Evolutionary conservation across 768 basidiomycete species (phyloP).

Genomic region (Galerina marginata): DNA sequence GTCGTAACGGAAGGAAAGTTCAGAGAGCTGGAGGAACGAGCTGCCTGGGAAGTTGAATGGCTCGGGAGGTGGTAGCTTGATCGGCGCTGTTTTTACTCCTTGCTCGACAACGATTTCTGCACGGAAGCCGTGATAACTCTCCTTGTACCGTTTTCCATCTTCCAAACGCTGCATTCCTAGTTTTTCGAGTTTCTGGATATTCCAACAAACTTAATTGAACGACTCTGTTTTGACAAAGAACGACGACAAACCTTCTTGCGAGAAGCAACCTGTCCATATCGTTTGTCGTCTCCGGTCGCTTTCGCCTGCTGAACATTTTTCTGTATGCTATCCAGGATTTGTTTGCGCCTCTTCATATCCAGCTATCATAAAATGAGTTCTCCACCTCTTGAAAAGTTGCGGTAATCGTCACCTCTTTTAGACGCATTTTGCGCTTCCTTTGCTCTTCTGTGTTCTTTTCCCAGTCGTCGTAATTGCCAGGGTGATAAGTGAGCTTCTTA

Average conservation of each 20-base stretch:
- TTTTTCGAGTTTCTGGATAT: constrained; percentile 33
- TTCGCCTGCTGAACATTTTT: constrained; percentile 55
- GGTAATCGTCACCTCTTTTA: constrained; percentile 41
- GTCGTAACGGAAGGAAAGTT: constrained; percentile 37
- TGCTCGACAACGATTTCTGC: constrained; percentile 41
- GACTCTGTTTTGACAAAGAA: neutral
- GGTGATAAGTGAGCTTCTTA: constrained; percentile 56
- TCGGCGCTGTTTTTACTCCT: constrained; percentile 38
- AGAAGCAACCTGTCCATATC: constrained; percentile 54
- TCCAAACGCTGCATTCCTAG: constrained; percentile 39
- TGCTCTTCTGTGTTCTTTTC: constrained; percentile 51
- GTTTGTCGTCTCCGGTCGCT: constrained; percentile 67
- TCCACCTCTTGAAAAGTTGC: neutral
- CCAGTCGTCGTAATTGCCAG: constrained; percentile 59
- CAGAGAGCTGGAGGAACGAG: constrained; percentile 38
- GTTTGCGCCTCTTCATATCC: constrained; percentile 40
- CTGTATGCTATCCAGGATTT: constrained; percentile 61
- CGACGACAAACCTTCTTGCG: constrained; percentile 49
- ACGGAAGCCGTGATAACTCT: constrained; percentile 37
- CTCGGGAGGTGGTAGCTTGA: constrained; percentile 36
- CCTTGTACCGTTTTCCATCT: constrained; percentile 36
- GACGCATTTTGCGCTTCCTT: constrained; percentile 46
- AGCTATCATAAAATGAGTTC: constrained; percentile 20
- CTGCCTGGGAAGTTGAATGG: constrained; percentile 35
- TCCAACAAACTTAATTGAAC: neutral